Percentiles rank a stretch among this genome's conserved stretches.
phyloP scores from a whole-genome alignment of 2,329 filamentous ascomycete genomes.

The Cercospora nicotianae region DNA sequence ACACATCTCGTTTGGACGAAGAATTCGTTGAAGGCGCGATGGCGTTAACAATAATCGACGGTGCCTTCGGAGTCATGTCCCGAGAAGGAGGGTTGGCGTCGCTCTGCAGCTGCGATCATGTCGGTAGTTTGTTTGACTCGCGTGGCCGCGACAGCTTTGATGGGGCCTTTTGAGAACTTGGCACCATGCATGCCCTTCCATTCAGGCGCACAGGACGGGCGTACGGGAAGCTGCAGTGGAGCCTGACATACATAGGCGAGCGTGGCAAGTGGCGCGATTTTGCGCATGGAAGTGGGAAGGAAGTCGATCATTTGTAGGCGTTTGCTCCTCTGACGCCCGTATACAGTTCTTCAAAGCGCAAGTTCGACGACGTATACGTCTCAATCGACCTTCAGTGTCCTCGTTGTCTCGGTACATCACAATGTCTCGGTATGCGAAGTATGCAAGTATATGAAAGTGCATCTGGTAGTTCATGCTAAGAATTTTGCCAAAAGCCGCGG shows the following conservation, averaged over 20 bases:
- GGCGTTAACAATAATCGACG: neutral
- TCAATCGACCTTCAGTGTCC: neutral
- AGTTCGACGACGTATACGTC: neutral
- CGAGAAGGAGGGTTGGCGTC: neutral
- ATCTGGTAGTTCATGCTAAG: conserved; percentile 8
- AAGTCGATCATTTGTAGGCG: neutral
- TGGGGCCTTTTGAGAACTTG: neutral
- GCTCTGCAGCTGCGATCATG: neutral
- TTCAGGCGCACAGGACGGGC: neutral
- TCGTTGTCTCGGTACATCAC: neutral
- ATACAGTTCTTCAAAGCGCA: no score
- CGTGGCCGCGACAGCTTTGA: neutral
- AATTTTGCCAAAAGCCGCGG: conserved; percentile 10
- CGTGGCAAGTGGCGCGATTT: neutral
- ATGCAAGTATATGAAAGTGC: neutral
- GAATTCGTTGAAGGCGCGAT: neutral
- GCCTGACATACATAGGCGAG: neutral
- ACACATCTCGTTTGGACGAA: neutral
- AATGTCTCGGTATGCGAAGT: neutral
- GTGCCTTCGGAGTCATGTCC: neutral
- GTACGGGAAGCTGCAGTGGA: neutral
- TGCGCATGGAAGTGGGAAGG: neutral
- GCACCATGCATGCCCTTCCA: neutral
- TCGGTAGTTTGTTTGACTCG: neutral
- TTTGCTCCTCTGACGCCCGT: neutral